Base-by-base conservation (phyloP, 177 flowering plant species). In the Vitis hybrid region DNA sequence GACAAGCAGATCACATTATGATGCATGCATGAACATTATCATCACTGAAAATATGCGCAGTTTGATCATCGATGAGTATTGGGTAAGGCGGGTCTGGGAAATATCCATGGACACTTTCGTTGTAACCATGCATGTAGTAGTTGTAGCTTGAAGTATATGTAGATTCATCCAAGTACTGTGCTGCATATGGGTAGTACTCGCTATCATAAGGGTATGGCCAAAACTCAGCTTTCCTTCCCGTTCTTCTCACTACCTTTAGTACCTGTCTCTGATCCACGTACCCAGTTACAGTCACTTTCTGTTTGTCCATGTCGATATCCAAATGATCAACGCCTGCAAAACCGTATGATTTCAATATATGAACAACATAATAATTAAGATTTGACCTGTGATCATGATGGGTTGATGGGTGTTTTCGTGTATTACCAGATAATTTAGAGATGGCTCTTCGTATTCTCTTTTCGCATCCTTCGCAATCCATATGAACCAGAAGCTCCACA, bases 21-120 rank as follows among this genome's bases (percentile, higher is more conserved):
- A 14, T 68, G 72, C 97, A 92, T 0, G 94, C 92, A 76, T 90
- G 87, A 35, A 87, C 94, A 76, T 92, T 92, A n/a, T 90, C 97
- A 21, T 89, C 95, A 56, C 82, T 92, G 69, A 92, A 92, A 14
- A 83, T 70, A 51, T 82, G 75, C 8, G 76, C 77, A 3, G 87
- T 73, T 3, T 76, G 62, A 72, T 90, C 95, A 49, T 78, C 85
- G 1, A 86, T 67, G 52, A 80, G 51, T 1, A 75, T 74, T 2
- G 82, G 70, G 66, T 80, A 84, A 5, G 85, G 71, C 11, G 73
- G 84, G 68, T 88, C 70, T 0, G 89, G 91, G 61, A 82, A 88
- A 82, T 87, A 85, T 5, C 92, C 94, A 60, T 82, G 90, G 6
- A 80, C 77, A 67, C 66, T 73, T 58, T 82, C 88, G 24, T 92